Evolutionary conservation across 805 yeast genomes (phyloP), one percentile per base, ranked within the genome.

Genomic region (Schwanniomyces yamadae): DNA sequence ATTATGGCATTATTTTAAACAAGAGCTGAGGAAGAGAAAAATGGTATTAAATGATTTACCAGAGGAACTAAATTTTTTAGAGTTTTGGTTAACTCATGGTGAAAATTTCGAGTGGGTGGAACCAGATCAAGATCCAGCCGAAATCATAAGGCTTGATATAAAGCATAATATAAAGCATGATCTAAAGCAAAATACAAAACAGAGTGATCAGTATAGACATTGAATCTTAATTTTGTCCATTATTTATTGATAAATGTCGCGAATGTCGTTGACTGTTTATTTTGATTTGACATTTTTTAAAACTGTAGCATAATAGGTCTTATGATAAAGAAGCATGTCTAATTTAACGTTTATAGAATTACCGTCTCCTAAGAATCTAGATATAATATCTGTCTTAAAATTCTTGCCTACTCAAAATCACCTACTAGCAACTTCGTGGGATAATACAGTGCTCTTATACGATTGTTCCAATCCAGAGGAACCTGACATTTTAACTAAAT

Each of bases 361-460:
- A 14, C 46, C 51, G 2, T 39, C 55, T 1, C 63, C 66, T 3
- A 24, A 34, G 20, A 48, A 51, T 25, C 39, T 61, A 7, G 80
- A 74, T 45, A 50, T 71, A 11, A 52, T 75, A 13, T 71, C 80
- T 0, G 63, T 66, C 5, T 36, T 73, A 14, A 49, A 56, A 33
- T 70, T 72, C 51, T 55, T 72, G 2, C 67, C 68, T 2, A 12
- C 27, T 4, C 40, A 44, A 8, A 36, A 49, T n/a, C 66, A 68
- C 33, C 57, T 81, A 10, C 52, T 76, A 3, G 75, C 66, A 1
- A 64, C 82, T 2, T 63, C 81, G 0, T 82, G 88, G 86, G 84
- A 79, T 45, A 71, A 76, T 3, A 49, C 62, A 3, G 49, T 78
- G 0, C 49, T 66, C 4, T 53, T 77, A 3, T 79, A 70, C 48